These are phyloP conservation scores for Saccharomyces pastorianus DNA, from an alignment of 1,139 yeast species.

Conservation along the genomic window DNA sequence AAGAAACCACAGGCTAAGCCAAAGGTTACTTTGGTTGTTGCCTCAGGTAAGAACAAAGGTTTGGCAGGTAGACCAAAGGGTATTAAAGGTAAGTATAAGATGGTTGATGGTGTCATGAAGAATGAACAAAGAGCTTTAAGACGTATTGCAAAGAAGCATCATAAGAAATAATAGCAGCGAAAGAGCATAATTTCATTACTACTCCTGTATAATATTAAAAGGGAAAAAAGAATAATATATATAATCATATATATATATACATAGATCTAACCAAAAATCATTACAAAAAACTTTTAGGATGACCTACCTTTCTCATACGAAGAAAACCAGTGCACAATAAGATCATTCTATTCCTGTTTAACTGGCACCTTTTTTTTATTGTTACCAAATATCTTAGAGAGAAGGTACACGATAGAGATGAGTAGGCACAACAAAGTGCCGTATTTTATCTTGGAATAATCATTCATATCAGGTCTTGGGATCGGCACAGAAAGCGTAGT, in stretches of 20 bases:
- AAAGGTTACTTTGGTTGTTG: slow-evolving; percentile 80
- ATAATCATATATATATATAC: background rate
- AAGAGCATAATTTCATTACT: background rate
- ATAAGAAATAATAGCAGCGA: slow-evolving; percentile 32
- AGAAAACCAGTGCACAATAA: background rate
- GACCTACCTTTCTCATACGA: background rate
- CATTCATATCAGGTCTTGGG: slow-evolving; percentile 33
- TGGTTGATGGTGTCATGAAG: slow-evolving; percentile 98
- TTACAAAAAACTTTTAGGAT: background rate
- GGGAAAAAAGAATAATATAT: background rate
- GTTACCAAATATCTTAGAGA: slow-evolving; percentile 25
- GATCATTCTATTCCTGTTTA: background rate
- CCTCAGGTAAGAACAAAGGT: slow-evolving; percentile 80
- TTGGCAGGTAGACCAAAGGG: slow-evolving; percentile 95
- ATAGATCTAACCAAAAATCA: background rate
- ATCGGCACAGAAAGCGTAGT: slow-evolving; percentile 25
- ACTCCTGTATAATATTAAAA: background rate
- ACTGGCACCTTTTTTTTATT: background rate
- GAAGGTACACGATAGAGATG: slow-evolving; percentile 31
- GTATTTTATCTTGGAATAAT: slow-evolving; percentile 28
- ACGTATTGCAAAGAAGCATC: slow-evolving; percentile 80
- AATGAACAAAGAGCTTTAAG: slow-evolving; percentile 91
- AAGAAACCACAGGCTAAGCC: slow-evolving; percentile 73
- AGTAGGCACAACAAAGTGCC: slow-evolving; percentile 30
- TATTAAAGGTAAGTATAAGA: slow-evolving; percentile 92